Percentiles rank a stretch among this genome's conserved stretches.
These are phyloP conservation scores for Microthlaspi erraticum DNA, from an alignment of 345 rosid species.

Conservation along the genomic window DNA sequence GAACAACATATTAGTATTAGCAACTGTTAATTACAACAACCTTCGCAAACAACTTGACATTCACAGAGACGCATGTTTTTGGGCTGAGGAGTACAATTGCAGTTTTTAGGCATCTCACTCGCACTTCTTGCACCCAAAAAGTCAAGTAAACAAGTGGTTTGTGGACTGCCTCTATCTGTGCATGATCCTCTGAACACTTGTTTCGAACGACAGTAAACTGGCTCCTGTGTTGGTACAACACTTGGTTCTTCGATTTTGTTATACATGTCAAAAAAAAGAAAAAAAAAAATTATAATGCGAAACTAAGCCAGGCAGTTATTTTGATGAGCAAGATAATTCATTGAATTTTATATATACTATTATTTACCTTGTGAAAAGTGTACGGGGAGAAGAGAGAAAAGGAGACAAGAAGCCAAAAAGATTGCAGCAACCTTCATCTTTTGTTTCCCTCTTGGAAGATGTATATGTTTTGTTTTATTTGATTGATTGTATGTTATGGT, in stretches of 20 bases:
- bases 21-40: conserved; percentile 20
- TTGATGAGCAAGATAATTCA: too few species aligned
- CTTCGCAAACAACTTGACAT: conserved; percentile 23
- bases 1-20: not conserved
- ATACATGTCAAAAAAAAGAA: conserved; percentile 7
- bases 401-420: conserved; percentile 17
- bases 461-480: not conserved
- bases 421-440: conserved; percentile 31
- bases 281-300: not conserved
- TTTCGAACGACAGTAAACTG: conserved; percentile 7
- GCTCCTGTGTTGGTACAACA: not conserved
- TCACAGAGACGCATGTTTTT: conserved; percentile 27
- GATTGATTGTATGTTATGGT: conserved; percentile 14
- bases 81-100: conserved; percentile 33
- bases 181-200: conserved; percentile 39
- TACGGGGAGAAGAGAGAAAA: conserved; percentile 24
- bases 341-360: too few species aligned
- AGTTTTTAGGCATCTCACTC: conserved; percentile 32
- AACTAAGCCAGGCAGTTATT: not conserved
- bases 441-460: not conserved
- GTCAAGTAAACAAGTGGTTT: conserved; percentile 23
- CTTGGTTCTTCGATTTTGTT: conserved; percentile 6
- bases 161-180: conserved; percentile 38
- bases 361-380: conserved; percentile 25
- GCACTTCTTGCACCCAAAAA: conserved; percentile 23